phyloP scores from a whole-genome alignment of 2,329 filamentous ascomycete genomes.

The Colletotrichum godetiae region DNA sequence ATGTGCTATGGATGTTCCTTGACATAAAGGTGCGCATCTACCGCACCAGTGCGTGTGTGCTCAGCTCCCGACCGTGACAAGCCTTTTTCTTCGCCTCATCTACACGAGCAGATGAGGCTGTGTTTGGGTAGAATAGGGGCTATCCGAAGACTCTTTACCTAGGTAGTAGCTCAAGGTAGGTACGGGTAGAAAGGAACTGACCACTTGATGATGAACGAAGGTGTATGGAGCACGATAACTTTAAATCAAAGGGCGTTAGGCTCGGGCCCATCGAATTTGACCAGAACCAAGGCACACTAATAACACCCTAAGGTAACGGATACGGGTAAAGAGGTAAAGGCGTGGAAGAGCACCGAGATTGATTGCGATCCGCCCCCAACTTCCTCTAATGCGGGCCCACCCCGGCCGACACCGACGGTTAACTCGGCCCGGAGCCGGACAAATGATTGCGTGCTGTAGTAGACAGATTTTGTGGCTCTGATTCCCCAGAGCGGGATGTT shows the following conservation, averaged over 20 bases:
- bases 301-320: no score
- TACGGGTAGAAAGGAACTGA: background rate
- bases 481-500: background rate
- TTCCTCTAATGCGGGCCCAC: background rate
- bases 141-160: background rate
- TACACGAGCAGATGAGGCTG: background rate
- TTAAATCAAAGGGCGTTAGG: background rate
- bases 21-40: slow-evolving; percentile 9
- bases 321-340: background rate
- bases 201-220: background rate
- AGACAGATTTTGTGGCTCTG: slow-evolving; percentile 10
- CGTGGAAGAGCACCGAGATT: background rate
- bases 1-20: slow-evolving; percentile 8
- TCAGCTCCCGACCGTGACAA: background rate
- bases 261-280: background rate
- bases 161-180: no score
- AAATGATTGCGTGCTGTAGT: background rate
- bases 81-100: background rate
- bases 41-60: slow-evolving; percentile 4
- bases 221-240: slow-evolving; percentile 19
- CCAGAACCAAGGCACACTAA: background rate
- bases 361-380: slow-evolving; percentile 22
- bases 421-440: slow-evolving; percentile 10
- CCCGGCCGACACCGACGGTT: slow-evolving; percentile 18
- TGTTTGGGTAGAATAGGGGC: slow-evolving; percentile 6